phyloP scores from a whole-genome alignment of 306 rosid genomes.

The Rosa persica region DNA sequence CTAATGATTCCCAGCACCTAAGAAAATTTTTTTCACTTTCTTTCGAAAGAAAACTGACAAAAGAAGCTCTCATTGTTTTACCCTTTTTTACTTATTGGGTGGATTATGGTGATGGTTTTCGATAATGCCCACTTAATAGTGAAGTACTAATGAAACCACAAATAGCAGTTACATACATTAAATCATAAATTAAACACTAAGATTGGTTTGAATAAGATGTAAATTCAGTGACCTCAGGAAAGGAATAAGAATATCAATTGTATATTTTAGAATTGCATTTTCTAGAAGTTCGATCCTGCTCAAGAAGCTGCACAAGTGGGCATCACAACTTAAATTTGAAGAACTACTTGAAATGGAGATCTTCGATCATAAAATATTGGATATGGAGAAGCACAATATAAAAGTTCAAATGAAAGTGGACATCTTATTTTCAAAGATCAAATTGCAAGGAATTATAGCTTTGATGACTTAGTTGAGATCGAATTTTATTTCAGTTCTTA shows the following conservation, averaged over 20 bases:
- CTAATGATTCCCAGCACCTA: conserved; percentile 14
- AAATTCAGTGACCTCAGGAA: background rate
- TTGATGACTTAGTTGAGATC: background rate
- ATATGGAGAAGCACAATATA: background rate
- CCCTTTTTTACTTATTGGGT: background rate
- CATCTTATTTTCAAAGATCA: background rate
- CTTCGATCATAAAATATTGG: background rate
- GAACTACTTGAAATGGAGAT: background rate
- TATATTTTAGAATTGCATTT: background rate
- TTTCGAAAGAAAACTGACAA: background rate
- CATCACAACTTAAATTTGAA: background rate
- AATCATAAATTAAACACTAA: background rate
- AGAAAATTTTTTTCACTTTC: background rate
- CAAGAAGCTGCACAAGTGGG: background rate
- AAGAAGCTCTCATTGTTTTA: background rate
- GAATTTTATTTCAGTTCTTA: background rate
- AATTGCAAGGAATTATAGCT: too few species aligned
- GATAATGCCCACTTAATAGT: background rate
- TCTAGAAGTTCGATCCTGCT: background rate
- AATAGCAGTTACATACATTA: background rate
- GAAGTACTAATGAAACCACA: background rate
- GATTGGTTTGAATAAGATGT: background rate
- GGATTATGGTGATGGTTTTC: background rate
- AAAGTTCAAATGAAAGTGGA: background rate
- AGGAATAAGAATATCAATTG: conserved; percentile 3